Base-by-base conservation (phyloP, 345 rosid genomes). In the Hibiscus trionum region DNA sequence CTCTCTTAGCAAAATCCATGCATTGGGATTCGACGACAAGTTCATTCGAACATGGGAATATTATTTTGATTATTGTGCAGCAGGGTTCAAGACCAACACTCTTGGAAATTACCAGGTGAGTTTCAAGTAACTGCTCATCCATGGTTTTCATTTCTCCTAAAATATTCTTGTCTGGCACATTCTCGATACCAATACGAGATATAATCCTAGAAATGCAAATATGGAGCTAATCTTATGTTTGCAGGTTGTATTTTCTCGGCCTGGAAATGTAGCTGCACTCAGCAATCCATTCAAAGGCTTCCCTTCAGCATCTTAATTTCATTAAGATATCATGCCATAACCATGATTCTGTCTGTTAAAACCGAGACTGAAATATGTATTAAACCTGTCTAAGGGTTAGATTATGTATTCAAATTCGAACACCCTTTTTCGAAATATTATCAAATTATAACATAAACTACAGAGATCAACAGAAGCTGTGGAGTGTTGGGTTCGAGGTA, bases 21-120 rank as follows among this genome's bases (percentile, higher is more conserved):
- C 81, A 12, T 77, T 95, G 50, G 97, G 96, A 79, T 90, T 95
- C 77, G 59, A 85, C 60, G 91, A 95, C 26, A 80, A 88, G 74
- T 95, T 95, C 86, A 75, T 89, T 2, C 77, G 96, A 50, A 92
- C 97, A n/a, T 95, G 97, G 97, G 97, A 91, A 71, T 95, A 91
- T 66, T 95, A 95, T 78, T 95, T 95, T 33, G 96, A 91, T 72
- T 90, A 95, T 56, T 88, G 85, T 11, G 95, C 97, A 19, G 97
- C 97, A n/a, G 93, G 96, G 61, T 95, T 88, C 81, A 90, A 87
- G 84, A 74, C 91, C 0, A 81, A 64, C 27, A 93, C 96, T 0
- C 88, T 91, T 7, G 91, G 96, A 73, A 78, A 88, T 81, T 91
- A 89, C 74, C 93, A 91, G 90, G 90, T 88, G 72, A 11, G 17